Conservation (phyloP, 139 green algal species). For the Gonium pectorale region DNA sequence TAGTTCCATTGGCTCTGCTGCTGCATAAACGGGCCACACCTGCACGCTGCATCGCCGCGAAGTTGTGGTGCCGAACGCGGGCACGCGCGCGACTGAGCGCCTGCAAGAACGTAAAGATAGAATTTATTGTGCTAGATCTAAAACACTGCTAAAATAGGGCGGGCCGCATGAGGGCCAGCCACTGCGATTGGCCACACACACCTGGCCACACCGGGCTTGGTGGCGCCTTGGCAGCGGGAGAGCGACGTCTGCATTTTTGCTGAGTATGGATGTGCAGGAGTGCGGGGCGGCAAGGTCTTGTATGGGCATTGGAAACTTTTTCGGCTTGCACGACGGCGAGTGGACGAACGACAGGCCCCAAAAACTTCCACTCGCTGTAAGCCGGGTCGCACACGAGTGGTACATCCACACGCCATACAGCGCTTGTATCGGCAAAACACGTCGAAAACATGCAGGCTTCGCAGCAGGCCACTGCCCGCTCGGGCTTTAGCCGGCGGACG, state of each 20-base stretch:
- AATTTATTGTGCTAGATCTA: neutral
- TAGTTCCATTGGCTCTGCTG: neutral
- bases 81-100: neutral
- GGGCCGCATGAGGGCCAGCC: neutral
- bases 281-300: too few relatives aligned
- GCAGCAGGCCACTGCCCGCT: neutral
- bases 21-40: too few relatives aligned
- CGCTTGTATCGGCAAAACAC: too few relatives aligned
- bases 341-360: too few relatives aligned
- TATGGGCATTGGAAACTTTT: too few relatives aligned
- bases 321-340: too few relatives aligned
- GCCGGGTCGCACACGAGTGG: too few relatives aligned
- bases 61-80: neutral
- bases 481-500: neutral
- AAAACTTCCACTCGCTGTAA: too few relatives aligned
- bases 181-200: neutral
- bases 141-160: neutral
- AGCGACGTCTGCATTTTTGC: conserved; percentile 22
- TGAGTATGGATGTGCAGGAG: neutral
- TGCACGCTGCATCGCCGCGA: conserved; percentile 22
- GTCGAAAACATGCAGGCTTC: conserved; percentile 8
- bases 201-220: conserved; percentile 4
- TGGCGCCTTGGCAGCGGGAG: neutral
- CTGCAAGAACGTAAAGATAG: neutral
- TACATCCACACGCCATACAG: too few relatives aligned